These are phyloP conservation scores for Scheffersomyces cryptocercus DNA, from an alignment of 1,139 yeast species.

Conservation along the genomic window DNA sequence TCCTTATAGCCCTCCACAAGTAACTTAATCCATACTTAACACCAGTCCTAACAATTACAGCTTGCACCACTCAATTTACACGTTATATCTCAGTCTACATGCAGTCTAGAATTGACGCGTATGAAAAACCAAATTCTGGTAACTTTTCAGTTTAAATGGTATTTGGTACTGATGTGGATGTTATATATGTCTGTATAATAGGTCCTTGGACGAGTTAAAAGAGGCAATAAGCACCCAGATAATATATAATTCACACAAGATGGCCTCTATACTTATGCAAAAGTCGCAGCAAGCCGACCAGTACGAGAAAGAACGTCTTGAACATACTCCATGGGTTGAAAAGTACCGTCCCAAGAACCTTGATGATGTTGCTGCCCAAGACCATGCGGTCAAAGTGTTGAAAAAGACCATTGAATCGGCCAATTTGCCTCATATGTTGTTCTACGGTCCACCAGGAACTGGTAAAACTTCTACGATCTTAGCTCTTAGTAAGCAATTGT, in stretches of 20 bases:
- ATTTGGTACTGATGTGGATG: no score
- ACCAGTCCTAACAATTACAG: no score
- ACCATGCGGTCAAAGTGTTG: conserved; percentile 83
- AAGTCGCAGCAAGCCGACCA: conserved; percentile 22
- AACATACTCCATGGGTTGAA: conserved; percentile 77
- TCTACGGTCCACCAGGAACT: conserved; percentile 97
- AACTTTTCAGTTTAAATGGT: no score
- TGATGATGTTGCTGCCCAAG: conserved; percentile 89
- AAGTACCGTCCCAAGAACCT: conserved; percentile 81
- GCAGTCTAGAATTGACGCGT: no score
- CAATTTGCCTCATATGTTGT: conserved; percentile 91
- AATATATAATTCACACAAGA: not conserved
- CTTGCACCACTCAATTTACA: no score
- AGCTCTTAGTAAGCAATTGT: conserved; percentile 83
- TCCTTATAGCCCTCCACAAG: no score
- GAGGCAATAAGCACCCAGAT: no score
- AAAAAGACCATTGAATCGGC: conserved; percentile 77
- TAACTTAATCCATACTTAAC: no score
- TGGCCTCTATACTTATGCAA: conserved; percentile 17
- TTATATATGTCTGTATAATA: no score
- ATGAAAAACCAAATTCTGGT: no score
- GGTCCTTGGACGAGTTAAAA: no score
- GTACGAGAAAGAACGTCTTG: conserved; percentile 44
- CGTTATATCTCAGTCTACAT: no score
- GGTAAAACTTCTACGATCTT: conserved; percentile 93